Conservation (phyloP, 805 yeast genomes). For the Ogataea dorogensis region DNA sequence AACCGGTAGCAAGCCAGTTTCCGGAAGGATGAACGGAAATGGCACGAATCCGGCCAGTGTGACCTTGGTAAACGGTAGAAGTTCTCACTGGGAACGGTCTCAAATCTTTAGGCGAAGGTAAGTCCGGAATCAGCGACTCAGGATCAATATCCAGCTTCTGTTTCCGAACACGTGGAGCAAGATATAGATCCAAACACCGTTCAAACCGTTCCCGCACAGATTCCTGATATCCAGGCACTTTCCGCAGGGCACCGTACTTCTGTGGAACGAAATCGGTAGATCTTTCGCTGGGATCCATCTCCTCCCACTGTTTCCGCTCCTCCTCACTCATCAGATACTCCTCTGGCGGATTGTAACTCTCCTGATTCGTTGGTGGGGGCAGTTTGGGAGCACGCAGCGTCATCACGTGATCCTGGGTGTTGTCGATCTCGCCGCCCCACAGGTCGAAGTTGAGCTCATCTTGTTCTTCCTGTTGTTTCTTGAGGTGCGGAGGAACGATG, state of each 20-base stretch:
- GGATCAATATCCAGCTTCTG: constrained; percentile 93
- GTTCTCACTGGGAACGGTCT: constrained; percentile 95
- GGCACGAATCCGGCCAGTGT: constrained; percentile 76
- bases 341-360: constrained; percentile 95
- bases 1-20: constrained; percentile 94
- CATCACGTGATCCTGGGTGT: constrained; percentile 76
- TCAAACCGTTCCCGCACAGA: constrained; percentile 88
- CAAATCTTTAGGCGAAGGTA: constrained; percentile 94
- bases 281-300: constrained; percentile 70
- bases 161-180: constrained; percentile 94
- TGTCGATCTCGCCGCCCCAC: constrained; percentile 72
- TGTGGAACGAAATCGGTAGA: constrained; percentile 78
- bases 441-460: constrained; percentile 63
- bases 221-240: constrained; percentile 91
- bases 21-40: constrained; percentile 86
- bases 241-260: constrained; percentile 76
- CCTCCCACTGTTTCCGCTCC: constrained; percentile 70
- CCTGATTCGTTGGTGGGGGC: constrained; percentile 95
- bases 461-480: constrained; percentile 49
- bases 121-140: constrained; percentile 89
- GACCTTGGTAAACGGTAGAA: constrained; percentile 83
- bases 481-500: constrained; percentile 71
- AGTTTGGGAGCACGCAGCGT: constrained; percentile 91
- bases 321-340: constrained; percentile 83
- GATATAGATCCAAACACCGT: constrained; percentile 86